These are phyloP conservation scores for Penicillium expansum DNA, from an alignment of 2,329 filamentous ascomycete species.

Conservation along the genomic window DNA sequence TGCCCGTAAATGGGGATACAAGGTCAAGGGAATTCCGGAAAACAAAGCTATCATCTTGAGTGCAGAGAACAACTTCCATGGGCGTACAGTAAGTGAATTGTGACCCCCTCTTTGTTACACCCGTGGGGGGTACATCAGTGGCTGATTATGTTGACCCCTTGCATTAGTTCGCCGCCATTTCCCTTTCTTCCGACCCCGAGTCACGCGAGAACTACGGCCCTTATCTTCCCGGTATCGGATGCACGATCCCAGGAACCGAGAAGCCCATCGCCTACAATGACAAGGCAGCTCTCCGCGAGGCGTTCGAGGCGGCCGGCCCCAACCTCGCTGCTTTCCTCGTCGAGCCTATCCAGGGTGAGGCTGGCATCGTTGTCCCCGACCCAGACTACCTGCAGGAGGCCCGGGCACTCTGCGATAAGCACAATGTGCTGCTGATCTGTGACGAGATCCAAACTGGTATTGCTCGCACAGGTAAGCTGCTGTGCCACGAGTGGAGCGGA, in stretches of 20 bases:
- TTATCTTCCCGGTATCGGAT: constrained; percentile 85
- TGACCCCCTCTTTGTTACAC: constrained; percentile 6
- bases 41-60: constrained; percentile 81
- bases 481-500: constrained; percentile 90
- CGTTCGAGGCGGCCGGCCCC: constrained; percentile 74
- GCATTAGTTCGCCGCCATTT: constrained; percentile 81
- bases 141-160: constrained; percentile 7
- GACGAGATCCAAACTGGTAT: constrained; percentile 99
- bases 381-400: constrained; percentile 81
- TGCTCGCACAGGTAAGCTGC: constrained; percentile 86
- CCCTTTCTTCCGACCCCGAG: constrained; percentile 91
- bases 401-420: constrained; percentile 82
- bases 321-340: constrained; percentile 90
- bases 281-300: constrained; percentile 72
- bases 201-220: constrained; percentile 96
- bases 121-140: neutral
- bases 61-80: constrained; percentile 92
- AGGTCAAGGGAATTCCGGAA: constrained; percentile 83
- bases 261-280: constrained; percentile 84
- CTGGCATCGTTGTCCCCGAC: constrained; percentile 91
- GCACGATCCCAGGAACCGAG: constrained; percentile 69
- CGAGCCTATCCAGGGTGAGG: constrained; percentile 96
- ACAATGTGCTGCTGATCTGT: constrained; percentile 94
- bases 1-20: constrained; percentile 97
- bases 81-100: constrained; percentile 69